Base-by-base conservation (phyloP, 208 protist species). In the Tetramitus jugosus region DNA sequence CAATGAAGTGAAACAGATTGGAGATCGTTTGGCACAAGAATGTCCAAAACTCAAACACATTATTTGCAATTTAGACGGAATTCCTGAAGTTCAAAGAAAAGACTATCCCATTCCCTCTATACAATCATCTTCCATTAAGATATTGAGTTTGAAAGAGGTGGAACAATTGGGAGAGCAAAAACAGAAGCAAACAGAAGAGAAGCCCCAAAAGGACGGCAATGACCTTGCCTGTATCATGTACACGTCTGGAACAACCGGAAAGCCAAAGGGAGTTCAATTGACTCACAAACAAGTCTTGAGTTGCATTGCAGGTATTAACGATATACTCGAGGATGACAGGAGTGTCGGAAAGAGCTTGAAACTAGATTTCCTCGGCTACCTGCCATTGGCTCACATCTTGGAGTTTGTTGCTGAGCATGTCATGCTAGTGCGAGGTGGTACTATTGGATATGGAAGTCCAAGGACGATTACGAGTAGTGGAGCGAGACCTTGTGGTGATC, bases 331-430 rank as follows among this genome's bases (percentile, higher is more conserved):
- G 69, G 14, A 29, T 31, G n/a, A 23, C 14, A 26, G 3, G 14
- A 23, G 35, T 72, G 26, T 29, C 29, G 3, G 3, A 29, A 14
- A 31, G 17, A 72, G 26, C 3, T 29, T n/a, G 7, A 46, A 72
- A 46, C 14, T 49, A 35, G 4, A 1, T 75, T 2, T n/a, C 81
- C 2, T 13, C 31, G 26, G 20, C 26, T 78, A 81, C 33, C 40
- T 80, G 10, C 79, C 76, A 29, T 17, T 82, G 3, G 60, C 78
- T 60, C 76, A 82, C n/a, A 52, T 60, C 20, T 52, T 82, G 8
- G 76, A 82, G 37, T 42, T 53, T 56, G 35, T 76, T 35, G 40
- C 49, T 45, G 31, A 81, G 64, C 76, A 46, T 8, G 76, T 37
- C 33, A 40, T 81, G 1, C 45, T 77, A 6, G 37, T 45, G 37